Evolutionary conservation across 1,284 basidiomycete species (phyloP).

Genomic region (Moniliophthora roreri): DNA sequence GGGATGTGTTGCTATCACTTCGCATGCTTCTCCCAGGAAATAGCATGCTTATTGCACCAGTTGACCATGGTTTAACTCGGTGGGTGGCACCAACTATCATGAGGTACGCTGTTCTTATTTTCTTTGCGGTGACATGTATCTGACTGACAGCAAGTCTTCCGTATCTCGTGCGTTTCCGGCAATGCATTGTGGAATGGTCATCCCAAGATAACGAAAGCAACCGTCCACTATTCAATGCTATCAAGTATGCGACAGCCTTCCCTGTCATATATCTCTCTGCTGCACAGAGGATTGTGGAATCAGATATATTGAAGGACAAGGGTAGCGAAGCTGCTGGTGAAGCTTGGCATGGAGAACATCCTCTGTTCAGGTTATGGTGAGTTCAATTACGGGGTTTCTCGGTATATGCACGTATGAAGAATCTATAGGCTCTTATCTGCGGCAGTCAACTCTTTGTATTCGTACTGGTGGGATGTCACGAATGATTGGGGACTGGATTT

Average conservation of each 20-base stretch:
- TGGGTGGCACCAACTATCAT: constrained; percentile 85
- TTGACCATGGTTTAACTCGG: constrained; percentile 59
- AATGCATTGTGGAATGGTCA: constrained; percentile 88
- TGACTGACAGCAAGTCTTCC: constrained; percentile 62
- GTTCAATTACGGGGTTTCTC: constrained; percentile 22
- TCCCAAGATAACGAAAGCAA: constrained; percentile 64
- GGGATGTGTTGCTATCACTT: constrained; percentile 88
- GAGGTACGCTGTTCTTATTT: constrained; percentile 58
- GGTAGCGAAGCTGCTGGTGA: constrained; percentile 43
- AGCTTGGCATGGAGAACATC: constrained; percentile 76
- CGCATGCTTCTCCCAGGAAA: constrained; percentile 80
- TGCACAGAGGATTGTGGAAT: constrained; percentile 71
- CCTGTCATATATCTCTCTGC: constrained; percentile 97
- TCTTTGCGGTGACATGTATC: constrained; percentile 15
- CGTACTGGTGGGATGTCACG: constrained; percentile 99
- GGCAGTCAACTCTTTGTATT: constrained; percentile 88
- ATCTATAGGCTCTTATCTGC: constrained; percentile 78
- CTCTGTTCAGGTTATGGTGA: constrained; percentile 83
- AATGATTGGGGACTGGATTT: constrained; percentile 96
- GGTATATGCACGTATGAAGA: constrained; percentile 4
- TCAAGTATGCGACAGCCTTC: constrained; percentile 97
- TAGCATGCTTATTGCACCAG: constrained; percentile 65
- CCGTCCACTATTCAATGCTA: constrained; percentile 87
- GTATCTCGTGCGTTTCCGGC: constrained; percentile 88
- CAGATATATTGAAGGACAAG: constrained; percentile 51